phyloP scores from a whole-genome alignment of 495 filamentous ascomycete genomes.

The Cetradonia linearis region DNA sequence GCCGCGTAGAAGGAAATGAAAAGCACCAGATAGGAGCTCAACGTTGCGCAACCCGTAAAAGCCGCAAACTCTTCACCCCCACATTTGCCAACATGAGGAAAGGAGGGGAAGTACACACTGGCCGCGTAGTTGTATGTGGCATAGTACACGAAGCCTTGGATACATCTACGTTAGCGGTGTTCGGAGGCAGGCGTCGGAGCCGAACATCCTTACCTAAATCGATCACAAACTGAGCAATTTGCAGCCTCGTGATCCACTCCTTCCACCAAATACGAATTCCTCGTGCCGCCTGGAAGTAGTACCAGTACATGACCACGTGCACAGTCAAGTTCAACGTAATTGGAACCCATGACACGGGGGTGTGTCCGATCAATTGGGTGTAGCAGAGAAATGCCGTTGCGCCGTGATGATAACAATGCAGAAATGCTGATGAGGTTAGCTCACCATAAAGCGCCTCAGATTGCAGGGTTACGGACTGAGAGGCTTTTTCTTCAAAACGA shows the following conservation, averaged over 20 bases:
- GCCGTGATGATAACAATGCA: constrained; percentile 80
- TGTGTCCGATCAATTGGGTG: constrained; percentile 68
- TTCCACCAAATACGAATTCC: constrained; percentile 84
- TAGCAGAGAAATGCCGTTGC: constrained; percentile 79
- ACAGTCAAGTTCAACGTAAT: constrained; percentile 71
- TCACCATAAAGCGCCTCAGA: background rate
- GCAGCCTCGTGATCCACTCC: constrained; percentile 78
- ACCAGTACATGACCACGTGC: constrained; percentile 50
- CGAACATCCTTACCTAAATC: constrained; percentile 10
- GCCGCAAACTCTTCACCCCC: constrained; percentile 28
- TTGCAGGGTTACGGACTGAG: constrained; percentile 42
- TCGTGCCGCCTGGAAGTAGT: constrained; percentile 77
- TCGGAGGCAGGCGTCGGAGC: background rate
- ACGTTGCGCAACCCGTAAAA: constrained; percentile 27
- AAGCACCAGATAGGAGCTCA: constrained; percentile 28
- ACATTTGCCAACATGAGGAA: constrained; percentile 26
- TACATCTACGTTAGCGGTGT: constrained; percentile 6
- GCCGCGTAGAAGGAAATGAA: constrained; percentile 29
- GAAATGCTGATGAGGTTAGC: constrained; percentile 50
- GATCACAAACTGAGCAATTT: constrained; percentile 59
- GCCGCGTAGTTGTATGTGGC: constrained; percentile 28
- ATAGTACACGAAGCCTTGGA: constrained; percentile 27
- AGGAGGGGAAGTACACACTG: constrained; percentile 21
- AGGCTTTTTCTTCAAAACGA: constrained; percentile 82
- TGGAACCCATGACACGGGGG: constrained; percentile 65